These are phyloP conservation scores for Exophiala calicioides DNA, from an alignment of 2,329 filamentous ascomycete genomes.

Conservation along the genomic window DNA sequence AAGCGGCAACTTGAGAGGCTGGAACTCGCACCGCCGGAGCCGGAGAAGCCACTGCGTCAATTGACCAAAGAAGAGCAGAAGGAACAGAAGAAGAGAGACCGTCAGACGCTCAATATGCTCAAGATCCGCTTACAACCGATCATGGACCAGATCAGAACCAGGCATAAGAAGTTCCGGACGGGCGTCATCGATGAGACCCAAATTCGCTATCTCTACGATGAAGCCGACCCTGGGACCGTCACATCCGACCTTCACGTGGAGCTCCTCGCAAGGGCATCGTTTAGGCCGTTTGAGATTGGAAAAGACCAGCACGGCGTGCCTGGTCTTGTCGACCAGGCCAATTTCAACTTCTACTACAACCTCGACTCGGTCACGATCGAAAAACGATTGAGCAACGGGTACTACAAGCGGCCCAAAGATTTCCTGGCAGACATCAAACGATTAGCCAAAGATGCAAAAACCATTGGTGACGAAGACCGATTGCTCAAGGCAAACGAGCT, in stretches of 20 bases:
- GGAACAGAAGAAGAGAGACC: conserved; percentile 76
- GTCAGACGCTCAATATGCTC: conserved; percentile 78
- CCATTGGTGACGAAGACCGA: conserved; percentile 77
- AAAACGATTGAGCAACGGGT: conserved; percentile 93
- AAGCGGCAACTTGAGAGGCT: conserved; percentile 78
- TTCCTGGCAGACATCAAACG: conserved; percentile 86
- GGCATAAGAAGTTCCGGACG: conserved; percentile 84
- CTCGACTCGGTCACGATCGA: conserved; percentile 91
- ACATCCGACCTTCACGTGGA: conserved; percentile 61
- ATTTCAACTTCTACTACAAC: conserved; percentile 90
- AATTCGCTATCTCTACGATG: conserved; percentile 80
- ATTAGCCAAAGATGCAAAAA: conserved; percentile 80
- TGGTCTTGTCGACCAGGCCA: conserved; percentile 73
- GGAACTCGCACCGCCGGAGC: conserved; percentile 70
- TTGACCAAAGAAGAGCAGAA: conserved; percentile 78
- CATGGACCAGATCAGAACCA: conserved; percentile 93
- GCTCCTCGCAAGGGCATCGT: conserved; percentile 56
- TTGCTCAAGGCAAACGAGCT: conserved; percentile 88
- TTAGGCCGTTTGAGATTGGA: conserved; percentile 75
- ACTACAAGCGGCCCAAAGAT: conserved; percentile 86
- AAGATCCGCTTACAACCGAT: conserved; percentile 90
- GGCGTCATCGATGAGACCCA: conserved; percentile 72
- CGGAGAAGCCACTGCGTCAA: conserved; percentile 62
- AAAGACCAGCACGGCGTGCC: conserved; percentile 76
- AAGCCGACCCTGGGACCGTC: conserved; percentile 70